Conservation (phyloP, 2,329 filamentous ascomycete genomes). For the Aspergillus sclerotialis region DNA sequence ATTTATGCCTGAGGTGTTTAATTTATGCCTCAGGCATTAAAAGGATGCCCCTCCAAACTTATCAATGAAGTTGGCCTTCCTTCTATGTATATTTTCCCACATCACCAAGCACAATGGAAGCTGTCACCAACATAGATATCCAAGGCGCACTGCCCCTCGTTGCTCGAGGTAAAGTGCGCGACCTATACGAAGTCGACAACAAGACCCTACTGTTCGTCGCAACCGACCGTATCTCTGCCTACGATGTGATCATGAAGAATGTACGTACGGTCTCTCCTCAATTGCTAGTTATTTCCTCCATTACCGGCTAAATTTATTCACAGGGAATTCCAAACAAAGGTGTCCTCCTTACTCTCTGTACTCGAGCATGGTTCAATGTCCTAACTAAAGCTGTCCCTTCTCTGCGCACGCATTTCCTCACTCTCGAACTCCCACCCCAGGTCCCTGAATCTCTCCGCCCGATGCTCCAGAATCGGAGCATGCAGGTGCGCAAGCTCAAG, state of each 20-base stretch:
- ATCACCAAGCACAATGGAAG: conserved; percentile 32
- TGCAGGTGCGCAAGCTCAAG: conserved; percentile 68
- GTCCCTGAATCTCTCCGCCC: conserved; percentile 43
- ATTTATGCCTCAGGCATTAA: not conserved
- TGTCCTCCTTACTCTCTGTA: conserved; percentile 59
- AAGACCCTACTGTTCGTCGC: conserved; percentile 73
- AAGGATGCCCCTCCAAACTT: conserved; percentile 4
- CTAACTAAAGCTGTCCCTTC: conserved; percentile 50
- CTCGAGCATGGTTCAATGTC: conserved; percentile 61
- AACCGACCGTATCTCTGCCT: conserved; percentile 88
- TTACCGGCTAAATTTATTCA: not conserved
- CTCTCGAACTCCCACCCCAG: conserved; percentile 47
- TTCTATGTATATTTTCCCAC: too few species aligned
- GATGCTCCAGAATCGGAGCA: conserved; percentile 58
- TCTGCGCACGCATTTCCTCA: conserved; percentile 58
- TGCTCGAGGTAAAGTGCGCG: conserved; percentile 68
- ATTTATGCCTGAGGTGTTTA: too few species aligned
- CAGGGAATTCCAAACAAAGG: conserved; percentile 66
- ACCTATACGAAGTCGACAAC: conserved; percentile 67
- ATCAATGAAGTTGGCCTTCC: too few species aligned
- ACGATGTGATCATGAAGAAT: conserved; percentile 85
- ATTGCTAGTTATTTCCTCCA: conserved; percentile 37
- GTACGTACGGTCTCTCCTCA: conserved; percentile 49
- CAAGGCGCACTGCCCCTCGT: conserved; percentile 42
- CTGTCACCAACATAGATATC: conserved; percentile 37